phyloP scores from a whole-genome alignment of 331 rosid species.

The Malus hybrid region DNA sequence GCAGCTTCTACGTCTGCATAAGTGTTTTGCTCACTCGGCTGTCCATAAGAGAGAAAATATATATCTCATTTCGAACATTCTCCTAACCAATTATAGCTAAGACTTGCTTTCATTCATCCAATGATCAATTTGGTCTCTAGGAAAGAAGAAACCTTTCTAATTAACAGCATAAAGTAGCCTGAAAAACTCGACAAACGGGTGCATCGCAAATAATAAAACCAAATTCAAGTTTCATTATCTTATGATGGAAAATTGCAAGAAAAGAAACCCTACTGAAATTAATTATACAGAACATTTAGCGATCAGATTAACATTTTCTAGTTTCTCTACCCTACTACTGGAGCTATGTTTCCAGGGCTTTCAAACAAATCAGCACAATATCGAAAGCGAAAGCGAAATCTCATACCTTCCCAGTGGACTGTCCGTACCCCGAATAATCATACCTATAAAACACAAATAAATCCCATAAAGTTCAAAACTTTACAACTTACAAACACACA shows the following conservation, averaged over 20 bases:
- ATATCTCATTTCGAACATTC: not conserved
- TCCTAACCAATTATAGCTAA: not conserved
- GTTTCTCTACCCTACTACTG: not conserved
- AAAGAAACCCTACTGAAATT: not conserved
- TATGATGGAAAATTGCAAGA: not conserved
- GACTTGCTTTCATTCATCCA: not conserved
- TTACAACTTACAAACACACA: conserved; percentile 13
- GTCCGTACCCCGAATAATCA: conserved; percentile 93
- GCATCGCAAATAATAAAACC: not conserved
- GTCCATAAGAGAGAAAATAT: conserved; percentile 15
- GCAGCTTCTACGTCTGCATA: conserved; percentile 93
- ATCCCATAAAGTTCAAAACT: conserved; percentile 1
- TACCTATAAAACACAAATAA: conserved; percentile 36
- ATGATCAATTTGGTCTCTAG: not conserved
- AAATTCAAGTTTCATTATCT: not conserved
- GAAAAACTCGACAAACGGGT: not conserved
- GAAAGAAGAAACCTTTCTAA: not conserved
- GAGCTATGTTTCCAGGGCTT: not conserved
- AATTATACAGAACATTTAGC: not conserved
- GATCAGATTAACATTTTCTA: not conserved
- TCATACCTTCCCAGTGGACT: conserved; percentile 86
- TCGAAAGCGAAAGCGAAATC: not conserved
- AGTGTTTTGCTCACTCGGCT: conserved; percentile 96
- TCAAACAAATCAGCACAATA: not conserved
- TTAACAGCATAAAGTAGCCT: not conserved